These are phyloP conservation scores for Hibiscus trionum DNA, from an alignment of 345 rosid species.

Conservation along the genomic window DNA sequence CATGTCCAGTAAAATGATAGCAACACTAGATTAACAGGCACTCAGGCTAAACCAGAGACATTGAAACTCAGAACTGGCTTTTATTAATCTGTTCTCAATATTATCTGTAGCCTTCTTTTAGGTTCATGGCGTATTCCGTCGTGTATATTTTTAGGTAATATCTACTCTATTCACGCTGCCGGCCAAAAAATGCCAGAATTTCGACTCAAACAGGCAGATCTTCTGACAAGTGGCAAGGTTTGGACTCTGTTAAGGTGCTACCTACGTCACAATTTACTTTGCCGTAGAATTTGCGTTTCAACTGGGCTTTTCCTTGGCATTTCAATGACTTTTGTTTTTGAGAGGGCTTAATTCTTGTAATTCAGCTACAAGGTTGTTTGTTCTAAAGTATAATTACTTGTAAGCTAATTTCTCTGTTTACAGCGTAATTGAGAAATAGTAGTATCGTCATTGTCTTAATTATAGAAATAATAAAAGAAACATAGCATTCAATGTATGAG, in stretches of 20 bases:
- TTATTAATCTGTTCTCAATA: neutral
- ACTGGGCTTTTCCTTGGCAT: neutral
- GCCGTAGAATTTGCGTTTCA: neutral
- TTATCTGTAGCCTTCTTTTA: neutral
- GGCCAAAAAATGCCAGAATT: neutral
- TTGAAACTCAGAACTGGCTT: neutral
- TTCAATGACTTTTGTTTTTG: slow-evolving; percentile 1
- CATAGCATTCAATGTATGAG: neutral
- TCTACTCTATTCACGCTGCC: slow-evolving; percentile 1
- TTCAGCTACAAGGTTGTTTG: neutral
- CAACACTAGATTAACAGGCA: neutral
- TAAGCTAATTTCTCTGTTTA: neutral
- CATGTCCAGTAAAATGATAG: neutral
- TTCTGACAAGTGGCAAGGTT: neutral
- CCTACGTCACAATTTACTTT: neutral
- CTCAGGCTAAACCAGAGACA: neutral
- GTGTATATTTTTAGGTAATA: neutral
- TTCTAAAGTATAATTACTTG: neutral
- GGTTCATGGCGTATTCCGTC: neutral
- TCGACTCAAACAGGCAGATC: neutral
- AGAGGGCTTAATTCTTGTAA: neutral
- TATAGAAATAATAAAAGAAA: neutral
- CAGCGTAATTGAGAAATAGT: neutral
- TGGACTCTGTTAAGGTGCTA: neutral
- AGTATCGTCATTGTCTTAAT: neutral